Base-by-base conservation (phyloP, 805 yeast genomes). In the Hanseniaspora nectarophila region DNA sequence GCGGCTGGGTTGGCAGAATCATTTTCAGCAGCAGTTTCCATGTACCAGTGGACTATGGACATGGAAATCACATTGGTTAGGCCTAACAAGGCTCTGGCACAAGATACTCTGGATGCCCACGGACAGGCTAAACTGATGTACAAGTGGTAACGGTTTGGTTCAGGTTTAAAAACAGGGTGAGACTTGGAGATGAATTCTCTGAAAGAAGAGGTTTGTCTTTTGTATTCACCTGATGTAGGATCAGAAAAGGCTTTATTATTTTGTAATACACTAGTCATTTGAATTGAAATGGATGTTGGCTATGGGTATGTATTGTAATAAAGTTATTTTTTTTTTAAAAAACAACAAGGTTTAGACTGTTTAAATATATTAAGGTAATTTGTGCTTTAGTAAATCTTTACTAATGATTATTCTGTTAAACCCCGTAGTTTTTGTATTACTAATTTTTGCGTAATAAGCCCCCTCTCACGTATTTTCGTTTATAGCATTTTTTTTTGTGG, bases 101-200 rank as follows among this genome's bases (percentile, higher is more conserved):
- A 81, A 54, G 89, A 71, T 0, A 89, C 78, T 56, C 97, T 74
- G 63, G 86, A 95, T 1, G 97, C 97, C 77, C 97, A 90, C 4
- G 98, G 97, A 67, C 98, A 90, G 1, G 95, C 95, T 45, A 74
- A 71, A 0, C 92, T 82, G 10, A 87, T 95, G 60, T 84, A 89
- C 52, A 88, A 73, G 67, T 89, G 95, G 63, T 90, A 90, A 60
- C 98, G 75, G 54, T 77, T 77, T 43, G 75, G 73, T 61, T 87
- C 95, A 4, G 95, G 86, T 16, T 78, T 70, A 63, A 79, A 85
- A 55, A 72, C 66, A 13, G 86, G 75, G 15, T 80, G 85, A 1
- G 78, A 71, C 26, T 74, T 59, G 2, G 84, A 76, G 43, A 88
- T 79, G 23, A 67, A 66, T 61, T 82, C 77, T 63, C 95, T 73